Base-by-base conservation (phyloP, 345 rosid genomes). In the Salix brachista region DNA sequence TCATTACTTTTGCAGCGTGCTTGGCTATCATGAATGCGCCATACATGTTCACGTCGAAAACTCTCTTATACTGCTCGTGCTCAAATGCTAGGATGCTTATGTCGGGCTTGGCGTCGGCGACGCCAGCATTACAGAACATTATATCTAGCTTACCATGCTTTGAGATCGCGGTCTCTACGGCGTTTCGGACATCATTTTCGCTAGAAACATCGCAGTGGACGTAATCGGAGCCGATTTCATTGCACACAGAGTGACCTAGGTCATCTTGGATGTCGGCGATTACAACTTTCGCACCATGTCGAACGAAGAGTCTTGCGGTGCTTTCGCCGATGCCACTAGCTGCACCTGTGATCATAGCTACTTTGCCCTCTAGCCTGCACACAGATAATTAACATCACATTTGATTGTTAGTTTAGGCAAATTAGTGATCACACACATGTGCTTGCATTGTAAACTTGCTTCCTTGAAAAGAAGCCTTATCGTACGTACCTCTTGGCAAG, bases 331-430 rank as follows among this genome's bases (percentile, higher is more conserved):
- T 69, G 52, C 85, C 80, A 11, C 82, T 75, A 1, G 84, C 84
- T 1, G 83, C 83, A 0, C 83, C 84, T 0, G 86, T 85, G 4
- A 85, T 79, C 39, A 83, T 0, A 0, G 86, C 86, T 3, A 83
- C 84, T 76, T 85, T 83, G 12, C 84, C 86, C 71, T 77, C 72
- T 7, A 85, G 73, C 68, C 86, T 83, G 78, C 6, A 6, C 14
- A n/a, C 9, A n/a, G 61, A 11, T n/a, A n/a, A 9, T 41, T n/a
- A 56, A 9, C 2, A 41, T 41, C 44, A 41, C 44, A 41, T 41
- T 41, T 41, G 44, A 41, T 41, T 41, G 44, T 41, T 41, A 41
- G 12, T 12, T 7, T 39, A 39, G 10, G 42, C 1, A 39, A 39
- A 39, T 8, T 39, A 39, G 10, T 39, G 42, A 39, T 39, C 41